Evolutionary conservation across 495 filamentous ascomycete genomes (phyloP).

Genomic region (Aspergillus bridgeri): DNA sequence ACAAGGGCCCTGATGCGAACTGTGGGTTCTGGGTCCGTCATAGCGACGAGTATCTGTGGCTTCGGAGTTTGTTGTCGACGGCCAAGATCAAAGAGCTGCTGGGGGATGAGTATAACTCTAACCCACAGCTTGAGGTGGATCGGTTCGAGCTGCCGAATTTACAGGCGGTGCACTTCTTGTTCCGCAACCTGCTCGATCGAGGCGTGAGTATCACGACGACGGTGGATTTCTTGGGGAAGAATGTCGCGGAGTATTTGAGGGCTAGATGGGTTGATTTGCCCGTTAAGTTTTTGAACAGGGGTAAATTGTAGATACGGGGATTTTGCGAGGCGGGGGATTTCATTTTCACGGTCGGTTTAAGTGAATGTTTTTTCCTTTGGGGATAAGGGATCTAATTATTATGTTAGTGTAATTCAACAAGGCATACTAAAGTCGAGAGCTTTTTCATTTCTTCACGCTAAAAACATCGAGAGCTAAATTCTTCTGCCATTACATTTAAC

Average conservation of each 20-base stretch:
- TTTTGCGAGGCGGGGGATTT: not conserved
- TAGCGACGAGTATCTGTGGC: conserved; percentile 49
- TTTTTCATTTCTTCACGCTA: not conserved
- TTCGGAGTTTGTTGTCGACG: conserved; percentile 43
- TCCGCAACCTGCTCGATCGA: conserved; percentile 51
- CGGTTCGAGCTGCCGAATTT: conserved; percentile 47
- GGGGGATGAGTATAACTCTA: conserved; percentile 34
- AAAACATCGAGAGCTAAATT: not conserved
- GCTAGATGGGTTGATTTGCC: conserved; percentile 49
- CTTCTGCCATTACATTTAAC: not conserved
- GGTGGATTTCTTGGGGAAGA: conserved; percentile 55
- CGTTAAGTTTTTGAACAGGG: conserved; percentile 33
- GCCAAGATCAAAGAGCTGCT: conserved; percentile 35
- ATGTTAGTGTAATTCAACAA: not conserved
- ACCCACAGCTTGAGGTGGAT: conserved; percentile 43
- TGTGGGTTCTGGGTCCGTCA: conserved; percentile 52
- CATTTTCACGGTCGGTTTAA: too few species aligned
- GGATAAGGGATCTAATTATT: too few species aligned
- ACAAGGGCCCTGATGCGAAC: conserved; percentile 53
- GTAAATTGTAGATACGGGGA: conserved; percentile 26
- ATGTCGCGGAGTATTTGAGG: conserved; percentile 53
- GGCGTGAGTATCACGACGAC: conserved; percentile 49
- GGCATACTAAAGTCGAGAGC: not conserved
- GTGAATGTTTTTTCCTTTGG: too few species aligned
- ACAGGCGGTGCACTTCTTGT: conserved; percentile 51